Evolutionary conservation across 352 stramenopile genomes (phyloP), one percentile per base, ranked within the genome.

Genomic region (Blastocystis sp.): DNA sequence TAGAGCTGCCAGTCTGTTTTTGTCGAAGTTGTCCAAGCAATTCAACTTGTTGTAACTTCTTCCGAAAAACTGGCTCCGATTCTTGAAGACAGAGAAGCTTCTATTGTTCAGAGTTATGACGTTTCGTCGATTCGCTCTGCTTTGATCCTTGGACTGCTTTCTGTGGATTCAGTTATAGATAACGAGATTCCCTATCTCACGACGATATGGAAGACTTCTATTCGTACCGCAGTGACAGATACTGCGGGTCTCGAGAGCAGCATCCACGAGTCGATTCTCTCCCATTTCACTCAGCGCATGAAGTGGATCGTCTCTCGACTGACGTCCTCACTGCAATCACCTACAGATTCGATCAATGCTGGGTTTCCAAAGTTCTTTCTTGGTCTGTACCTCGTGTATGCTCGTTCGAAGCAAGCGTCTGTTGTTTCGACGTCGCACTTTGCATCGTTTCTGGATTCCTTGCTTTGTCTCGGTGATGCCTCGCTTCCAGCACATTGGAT

Each of bases 301-400:
- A 5, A 3, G 24, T 8, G 11, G 11, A 62, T n/a, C 7, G 5
- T 16, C n/a, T 34, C 4, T 34, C 5, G 20, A 9, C 50, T 78
- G 13, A 37, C 9, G 4, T 20, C 18, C 47, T 50, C 59, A 4
- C 26, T 85, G 50, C 26, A 66, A n/a, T 39, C 47, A 9, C 13
- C 37, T 30, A 13, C 3, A 2, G 26, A 24, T 3, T 45, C 63
- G n/a, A 5, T 8, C 30, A 2, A 3, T 2, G 34, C 39, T 13
- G 20, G 24, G 2, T 26, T 85, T 13, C 18, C 54, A 11, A 85
- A 85, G 56, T 85, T 85, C 50, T 85, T 85, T 45, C 11, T 39
- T 18, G 47, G 26, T 24, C 73, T 85, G 2, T 66, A 66, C 37
- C 43, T 85, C 47, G 63, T 53, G 53, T 68, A 53, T 43, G 20